phyloP scores from a whole-genome alignment of 306 rosid species.

The Vigna radiata region DNA sequence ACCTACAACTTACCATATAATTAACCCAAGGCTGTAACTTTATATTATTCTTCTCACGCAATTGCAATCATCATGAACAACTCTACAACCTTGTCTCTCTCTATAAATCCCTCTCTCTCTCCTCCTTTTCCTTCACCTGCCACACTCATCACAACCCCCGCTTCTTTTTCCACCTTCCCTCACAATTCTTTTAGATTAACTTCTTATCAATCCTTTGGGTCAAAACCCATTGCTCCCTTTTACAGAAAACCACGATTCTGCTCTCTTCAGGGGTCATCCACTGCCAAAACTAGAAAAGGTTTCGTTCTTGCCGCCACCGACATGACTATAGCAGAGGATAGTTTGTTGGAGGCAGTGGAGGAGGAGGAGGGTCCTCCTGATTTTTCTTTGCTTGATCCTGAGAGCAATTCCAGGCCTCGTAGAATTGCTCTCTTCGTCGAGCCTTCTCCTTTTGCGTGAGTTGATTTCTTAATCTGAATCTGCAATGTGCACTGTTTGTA shows the following conservation, averaged over 20 bases:
- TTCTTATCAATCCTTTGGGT: slow-evolving; percentile 31
- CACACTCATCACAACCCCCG: slow-evolving; percentile 6
- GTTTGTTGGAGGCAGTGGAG: slow-evolving; percentile 49
- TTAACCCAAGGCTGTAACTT: slow-evolving; percentile 12
- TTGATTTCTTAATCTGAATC: not conserved
- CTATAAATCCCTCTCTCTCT: slow-evolving; percentile 75
- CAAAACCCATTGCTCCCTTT: slow-evolving; percentile 56
- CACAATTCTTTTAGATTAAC: slow-evolving; percentile 38
- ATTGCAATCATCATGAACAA: slow-evolving; percentile 56
- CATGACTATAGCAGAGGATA: slow-evolving; percentile 72
- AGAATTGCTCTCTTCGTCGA: slow-evolving; percentile 97
- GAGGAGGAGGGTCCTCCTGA: slow-evolving; percentile 74
- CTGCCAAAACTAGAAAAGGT: slow-evolving; percentile 40
- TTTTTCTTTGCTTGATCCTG: slow-evolving; percentile 65
- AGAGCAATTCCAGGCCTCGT: slow-evolving; percentile 74
- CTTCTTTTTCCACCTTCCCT: slow-evolving; percentile 18
- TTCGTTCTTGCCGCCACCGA: slow-evolving; percentile 54
- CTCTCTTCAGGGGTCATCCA: slow-evolving; percentile 34
- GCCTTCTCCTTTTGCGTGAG: slow-evolving; percentile 99
- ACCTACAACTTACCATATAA: not conserved
- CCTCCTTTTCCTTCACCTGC: slow-evolving; percentile 54
- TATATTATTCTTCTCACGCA: slow-evolving; percentile 26
- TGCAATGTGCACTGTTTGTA: slow-evolving; percentile 4
- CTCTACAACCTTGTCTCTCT: slow-evolving; percentile 51
- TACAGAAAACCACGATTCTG: slow-evolving; percentile 38